These are phyloP conservation scores for Corymbia citriodora DNA, from an alignment of 441 rosid genomes.

Conservation along the genomic window DNA sequence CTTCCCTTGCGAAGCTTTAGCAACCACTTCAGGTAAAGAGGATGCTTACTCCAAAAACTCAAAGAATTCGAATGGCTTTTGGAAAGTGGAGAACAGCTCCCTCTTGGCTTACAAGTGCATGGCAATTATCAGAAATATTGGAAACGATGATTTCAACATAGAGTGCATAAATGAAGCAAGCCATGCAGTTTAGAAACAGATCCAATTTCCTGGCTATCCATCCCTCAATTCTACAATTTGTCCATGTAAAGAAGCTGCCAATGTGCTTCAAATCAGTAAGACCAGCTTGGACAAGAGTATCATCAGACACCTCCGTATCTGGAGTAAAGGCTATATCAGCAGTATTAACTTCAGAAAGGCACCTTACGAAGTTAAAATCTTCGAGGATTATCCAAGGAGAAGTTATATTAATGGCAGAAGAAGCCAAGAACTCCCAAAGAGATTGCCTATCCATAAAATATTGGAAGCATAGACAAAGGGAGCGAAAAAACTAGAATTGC, in stretches of 20 bases:
- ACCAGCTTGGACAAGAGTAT: neutral
- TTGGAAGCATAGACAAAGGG: neutral
- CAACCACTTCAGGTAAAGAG: neutral
- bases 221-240: neutral
- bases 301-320: neutral
- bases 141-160: neutral
- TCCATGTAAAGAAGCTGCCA: neutral
- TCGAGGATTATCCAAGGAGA: neutral
- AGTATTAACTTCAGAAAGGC: neutral
- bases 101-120: neutral
- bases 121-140: neutral
- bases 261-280: neutral
- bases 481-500: neutral
- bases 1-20: neutral
- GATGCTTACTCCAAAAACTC: neutral
- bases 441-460: neutral
- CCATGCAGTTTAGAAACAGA: neutral
- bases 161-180: neutral
- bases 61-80: neutral
- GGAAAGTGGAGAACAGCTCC: neutral
- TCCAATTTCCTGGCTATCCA: neutral
- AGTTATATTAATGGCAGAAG: neutral
- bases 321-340: neutral
- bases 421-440: too few relatives aligned
- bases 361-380: neutral